Evolutionary conservation across 177 flowering plant genomes (phyloP).

Genomic region (Vitis hybrid): DNA sequence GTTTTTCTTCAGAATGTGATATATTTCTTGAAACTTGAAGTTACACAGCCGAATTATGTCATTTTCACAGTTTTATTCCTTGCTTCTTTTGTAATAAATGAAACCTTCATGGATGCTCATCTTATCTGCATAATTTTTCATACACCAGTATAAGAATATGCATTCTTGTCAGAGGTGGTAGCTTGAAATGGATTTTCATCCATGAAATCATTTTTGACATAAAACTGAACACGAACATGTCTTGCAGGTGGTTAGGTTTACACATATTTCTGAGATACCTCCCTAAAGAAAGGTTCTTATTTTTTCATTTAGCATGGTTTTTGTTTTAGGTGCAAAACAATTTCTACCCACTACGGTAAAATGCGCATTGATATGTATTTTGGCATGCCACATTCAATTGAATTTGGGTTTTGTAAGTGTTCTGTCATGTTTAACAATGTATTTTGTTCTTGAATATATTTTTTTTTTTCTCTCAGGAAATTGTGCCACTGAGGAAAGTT

Average conservation of each 20-base stretch:
- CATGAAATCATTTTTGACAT: background rate
- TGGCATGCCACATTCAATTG: too few relatives aligned
- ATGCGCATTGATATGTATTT: background rate
- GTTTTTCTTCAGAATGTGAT: background rate
- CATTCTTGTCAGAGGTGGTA: background rate
- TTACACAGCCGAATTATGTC: background rate
- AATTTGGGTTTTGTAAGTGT: background rate
- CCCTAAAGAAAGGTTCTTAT: background rate
- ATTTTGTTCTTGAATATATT: background rate
- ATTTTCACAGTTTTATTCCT: background rate
- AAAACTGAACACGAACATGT: background rate
- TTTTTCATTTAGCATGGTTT: background rate
- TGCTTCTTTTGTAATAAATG: background rate
- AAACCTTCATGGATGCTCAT: background rate
- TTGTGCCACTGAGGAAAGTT: constrained; percentile 84
- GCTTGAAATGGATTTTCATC: background rate
- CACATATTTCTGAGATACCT: background rate
- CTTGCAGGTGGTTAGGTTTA: background rate
- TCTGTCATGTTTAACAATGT: background rate
- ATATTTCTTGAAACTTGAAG: background rate
- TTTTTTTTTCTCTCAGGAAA: constrained; percentile 52
- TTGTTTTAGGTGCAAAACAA: background rate
- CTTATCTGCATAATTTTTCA: background rate
- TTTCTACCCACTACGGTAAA: background rate
- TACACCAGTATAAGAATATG: background rate